Percentiles rank a stretch among this genome's conserved stretches.
Evolutionary conservation across 495 filamentous ascomycete species (phyloP).

Genomic region (Rostrohypoxylon terebratum): DNA sequence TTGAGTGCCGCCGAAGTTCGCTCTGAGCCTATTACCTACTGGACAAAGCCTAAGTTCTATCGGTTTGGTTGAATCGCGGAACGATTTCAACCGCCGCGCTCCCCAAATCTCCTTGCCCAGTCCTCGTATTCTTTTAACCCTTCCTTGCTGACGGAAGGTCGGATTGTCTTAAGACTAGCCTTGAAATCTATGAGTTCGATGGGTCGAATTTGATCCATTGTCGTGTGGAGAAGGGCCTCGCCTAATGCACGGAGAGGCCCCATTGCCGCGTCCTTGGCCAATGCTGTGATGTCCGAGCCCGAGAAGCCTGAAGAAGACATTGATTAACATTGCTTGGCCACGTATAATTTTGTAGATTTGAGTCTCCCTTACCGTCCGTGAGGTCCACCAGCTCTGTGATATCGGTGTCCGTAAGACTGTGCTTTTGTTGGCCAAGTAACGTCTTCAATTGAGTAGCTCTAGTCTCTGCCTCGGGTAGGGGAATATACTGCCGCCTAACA

Average conservation of each 20-base stretch:
- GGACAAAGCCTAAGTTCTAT: background rate
- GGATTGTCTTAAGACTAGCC: slow-evolving; percentile 83
- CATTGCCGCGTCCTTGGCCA: slow-evolving; percentile 99
- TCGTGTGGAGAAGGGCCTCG: slow-evolving; percentile 88
- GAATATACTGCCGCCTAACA: slow-evolving; percentile 95
- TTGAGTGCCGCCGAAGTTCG: slow-evolving; percentile 14
- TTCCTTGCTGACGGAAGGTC: slow-evolving; percentile 88
- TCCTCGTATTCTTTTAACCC: slow-evolving; percentile 90
- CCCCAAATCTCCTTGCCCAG: slow-evolving; percentile 93
- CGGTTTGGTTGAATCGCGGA: background rate
- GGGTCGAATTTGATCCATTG: slow-evolving; percentile 91
- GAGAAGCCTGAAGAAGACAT: slow-evolving; percentile 77
- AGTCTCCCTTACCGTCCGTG: slow-evolving; percentile 77
- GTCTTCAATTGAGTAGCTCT: slow-evolving; percentile 80
- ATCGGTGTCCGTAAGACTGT: slow-evolving; percentile 78
- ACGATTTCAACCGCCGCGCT: slow-evolving; percentile 76
- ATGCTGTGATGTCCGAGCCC: slow-evolving; percentile 94
- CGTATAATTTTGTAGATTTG: background rate
- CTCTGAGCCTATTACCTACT: background rate
- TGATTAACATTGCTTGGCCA: slow-evolving; percentile 16
- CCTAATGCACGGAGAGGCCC: slow-evolving; percentile 92
- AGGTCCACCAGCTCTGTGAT: slow-evolving; percentile 80
- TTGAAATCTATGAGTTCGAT: slow-evolving; percentile 88
- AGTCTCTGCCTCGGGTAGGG: slow-evolving; percentile 85
- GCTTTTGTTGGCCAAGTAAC: slow-evolving; percentile 87